Base-by-base conservation (phyloP, 441 rosid genomes). In the Manihot esculenta region DNA sequence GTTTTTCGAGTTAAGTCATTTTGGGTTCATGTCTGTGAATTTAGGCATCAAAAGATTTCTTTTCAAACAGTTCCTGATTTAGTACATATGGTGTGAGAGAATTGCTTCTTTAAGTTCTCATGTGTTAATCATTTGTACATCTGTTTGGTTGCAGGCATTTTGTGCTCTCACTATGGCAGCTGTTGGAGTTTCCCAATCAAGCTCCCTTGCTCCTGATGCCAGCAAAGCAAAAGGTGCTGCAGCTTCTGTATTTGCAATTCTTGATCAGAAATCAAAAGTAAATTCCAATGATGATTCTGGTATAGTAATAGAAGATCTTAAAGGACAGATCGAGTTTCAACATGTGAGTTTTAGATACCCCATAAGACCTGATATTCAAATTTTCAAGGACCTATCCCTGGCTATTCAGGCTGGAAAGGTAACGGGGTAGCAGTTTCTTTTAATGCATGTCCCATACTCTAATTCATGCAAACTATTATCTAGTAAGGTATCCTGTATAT, bases 351-450 rank as follows among this genome's bases (percentile, higher is more conserved):
- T 92, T 75, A 82, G 54, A 59, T 92, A 88, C 74, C 97, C 94
- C 2, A 63, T 79, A 42, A 87, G 97, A 63, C 91, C 94, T n/a
- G 90, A 86, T 60, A 71, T 88, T 70, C 84, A 87, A 69, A 79
- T 88, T 63, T 78, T 92, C 69, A 79, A 66, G 62, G 87, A 85
- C 64, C 82, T 90, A 12, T 74, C 84, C 69, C 72, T 86, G 30
- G 58, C 77, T 23, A 88, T 92, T 69, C 84, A 58, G 0, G 76
- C 96, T 1, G 94, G 97, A 60, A 77, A 86, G 93, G 97, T 91
- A 65, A 71, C 30, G 47, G 10, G 42, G 41, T 41, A 21, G n/a
- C 38, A 30, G 69, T 64, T 51, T 65, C 56, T 50, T 41, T 23
- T 4, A 62, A 13, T 62, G 4, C 10, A 21, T 63, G 7, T 62